Evolutionary conservation across 2,329 filamentous ascomycete species (phyloP).

Genomic region (Hypoxylon sp.): DNA sequence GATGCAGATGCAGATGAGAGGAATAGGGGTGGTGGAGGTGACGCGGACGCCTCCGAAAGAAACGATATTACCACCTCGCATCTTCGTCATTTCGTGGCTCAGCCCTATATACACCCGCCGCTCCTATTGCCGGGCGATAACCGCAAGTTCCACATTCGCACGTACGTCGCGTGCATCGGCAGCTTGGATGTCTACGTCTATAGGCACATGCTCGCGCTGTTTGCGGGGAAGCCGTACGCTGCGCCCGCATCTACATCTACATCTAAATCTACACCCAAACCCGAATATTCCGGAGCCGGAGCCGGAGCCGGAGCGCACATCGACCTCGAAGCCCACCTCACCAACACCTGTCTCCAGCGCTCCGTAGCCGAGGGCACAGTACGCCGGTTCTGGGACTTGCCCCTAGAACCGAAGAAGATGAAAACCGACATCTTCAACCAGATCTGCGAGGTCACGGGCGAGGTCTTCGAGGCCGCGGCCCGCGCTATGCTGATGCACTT

Average conservation of each 20-base stretch:
- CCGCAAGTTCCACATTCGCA: constrained; percentile 94
- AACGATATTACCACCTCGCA: constrained; percentile 85
- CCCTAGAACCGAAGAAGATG: constrained; percentile 56
- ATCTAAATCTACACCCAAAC: constrained; percentile 54
- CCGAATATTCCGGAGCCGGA: constrained; percentile 48
- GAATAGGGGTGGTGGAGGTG: constrained; percentile 42
- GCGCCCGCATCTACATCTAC: constrained; percentile 67
- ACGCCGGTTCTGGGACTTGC: constrained; percentile 79
- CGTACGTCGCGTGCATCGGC: constrained; percentile 88
- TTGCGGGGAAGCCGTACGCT: constrained; percentile 81
- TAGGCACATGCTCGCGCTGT: constrained; percentile 91
- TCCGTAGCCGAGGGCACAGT: constrained; percentile 75
- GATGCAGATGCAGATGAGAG: constrained; percentile 44
- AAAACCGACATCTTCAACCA: constrained; percentile 78
- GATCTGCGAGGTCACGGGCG: constrained; percentile 80
- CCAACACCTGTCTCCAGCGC: constrained; percentile 93
- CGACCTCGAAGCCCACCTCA: constrained; percentile 84
- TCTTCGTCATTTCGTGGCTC: constrained; percentile 94
- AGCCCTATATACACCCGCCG: constrained; percentile 93
- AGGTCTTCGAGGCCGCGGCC: constrained; percentile 89
- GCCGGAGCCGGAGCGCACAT: too few species aligned
- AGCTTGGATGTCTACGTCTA: constrained; percentile 88
- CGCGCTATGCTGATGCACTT: constrained; percentile 90
- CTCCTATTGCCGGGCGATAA: constrained; percentile 76
- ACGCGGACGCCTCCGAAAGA: constrained; percentile 51